Evolutionary conservation across 2,329 filamentous ascomycete species (phyloP).

Genomic region (Tolypocladium album): DNA sequence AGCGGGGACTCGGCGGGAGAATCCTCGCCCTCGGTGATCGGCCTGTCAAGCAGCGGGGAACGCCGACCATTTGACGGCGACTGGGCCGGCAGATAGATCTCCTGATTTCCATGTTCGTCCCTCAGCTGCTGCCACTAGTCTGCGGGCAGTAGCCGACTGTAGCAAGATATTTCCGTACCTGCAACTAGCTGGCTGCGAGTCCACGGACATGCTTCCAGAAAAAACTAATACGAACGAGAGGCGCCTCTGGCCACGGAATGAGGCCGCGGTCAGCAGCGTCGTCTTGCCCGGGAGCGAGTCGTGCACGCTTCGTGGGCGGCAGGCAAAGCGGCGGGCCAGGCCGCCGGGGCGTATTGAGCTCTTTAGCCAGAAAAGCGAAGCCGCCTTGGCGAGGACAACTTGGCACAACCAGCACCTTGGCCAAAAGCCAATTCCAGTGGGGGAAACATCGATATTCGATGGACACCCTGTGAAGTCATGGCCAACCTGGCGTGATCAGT

Average conservation of each 20-base stretch:
- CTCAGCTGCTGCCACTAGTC: background rate
- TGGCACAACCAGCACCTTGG: background rate
- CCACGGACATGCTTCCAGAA: background rate
- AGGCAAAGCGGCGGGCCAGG: background rate
- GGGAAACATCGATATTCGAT: no score
- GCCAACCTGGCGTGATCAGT: no score
- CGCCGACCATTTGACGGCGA: background rate
- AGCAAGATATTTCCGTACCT: background rate
- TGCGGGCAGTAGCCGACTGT: background rate
- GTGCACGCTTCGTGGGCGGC: background rate
- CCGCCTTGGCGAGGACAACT: background rate
- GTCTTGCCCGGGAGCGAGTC: background rate
- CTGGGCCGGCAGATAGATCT: background rate
- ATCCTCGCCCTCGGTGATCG: background rate
- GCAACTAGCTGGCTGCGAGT: background rate
- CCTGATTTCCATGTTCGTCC: background rate
- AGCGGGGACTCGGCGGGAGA: background rate
- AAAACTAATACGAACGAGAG: background rate
- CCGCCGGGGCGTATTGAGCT: background rate
- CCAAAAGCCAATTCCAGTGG: background rate
- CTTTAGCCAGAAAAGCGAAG: background rate
- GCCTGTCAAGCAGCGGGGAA: background rate
- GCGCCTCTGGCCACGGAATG: background rate
- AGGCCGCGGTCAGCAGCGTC: background rate
- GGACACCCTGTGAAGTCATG: no score